Evolutionary conservation across 2,329 filamentous ascomycete species (phyloP).

Genomic region (Talaromyces sp.): DNA sequence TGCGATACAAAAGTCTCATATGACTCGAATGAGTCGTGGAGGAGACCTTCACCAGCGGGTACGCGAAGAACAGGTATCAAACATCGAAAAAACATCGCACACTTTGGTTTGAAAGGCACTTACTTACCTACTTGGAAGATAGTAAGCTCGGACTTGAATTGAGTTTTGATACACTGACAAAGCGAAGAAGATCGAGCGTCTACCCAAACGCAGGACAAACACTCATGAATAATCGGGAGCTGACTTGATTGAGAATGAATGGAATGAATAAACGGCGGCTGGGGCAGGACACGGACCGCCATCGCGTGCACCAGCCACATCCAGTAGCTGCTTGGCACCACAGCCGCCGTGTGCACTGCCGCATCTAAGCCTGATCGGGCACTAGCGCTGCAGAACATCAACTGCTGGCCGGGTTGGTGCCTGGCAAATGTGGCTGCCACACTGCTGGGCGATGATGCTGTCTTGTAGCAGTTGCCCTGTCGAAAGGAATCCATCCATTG

Average conservation of each 20-base stretch:
- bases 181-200: not conserved
- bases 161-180: not conserved
- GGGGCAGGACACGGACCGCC: slow-evolving; percentile 4
- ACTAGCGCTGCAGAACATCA: not conserved
- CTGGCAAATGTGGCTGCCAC: slow-evolving; percentile 1
- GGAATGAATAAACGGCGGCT: slow-evolving; percentile 3
- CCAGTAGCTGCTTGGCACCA: not conserved
- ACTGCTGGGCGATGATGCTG: not conserved
- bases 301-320: slow-evolving; percentile 6
- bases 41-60: slow-evolving; percentile 2
- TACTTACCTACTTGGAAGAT: not conserved
- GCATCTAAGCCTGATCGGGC: not conserved
- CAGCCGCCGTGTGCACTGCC: slow-evolving; percentile 5
- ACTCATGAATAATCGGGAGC: not conserved
- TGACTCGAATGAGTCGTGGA: not conserved
- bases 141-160: not conserved
- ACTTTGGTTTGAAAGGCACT: not conserved
- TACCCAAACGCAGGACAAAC: not conserved
- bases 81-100: not conserved
- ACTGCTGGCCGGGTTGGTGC: no score
- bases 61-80: slow-evolving; percentile 2
- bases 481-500: not conserved
- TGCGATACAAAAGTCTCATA: not conserved
- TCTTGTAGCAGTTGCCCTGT: not conserved
- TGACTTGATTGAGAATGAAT: no score